phyloP scores from a whole-genome alignment of 805 yeast species.

The Maudiozyma serrabonitensis region DNA sequence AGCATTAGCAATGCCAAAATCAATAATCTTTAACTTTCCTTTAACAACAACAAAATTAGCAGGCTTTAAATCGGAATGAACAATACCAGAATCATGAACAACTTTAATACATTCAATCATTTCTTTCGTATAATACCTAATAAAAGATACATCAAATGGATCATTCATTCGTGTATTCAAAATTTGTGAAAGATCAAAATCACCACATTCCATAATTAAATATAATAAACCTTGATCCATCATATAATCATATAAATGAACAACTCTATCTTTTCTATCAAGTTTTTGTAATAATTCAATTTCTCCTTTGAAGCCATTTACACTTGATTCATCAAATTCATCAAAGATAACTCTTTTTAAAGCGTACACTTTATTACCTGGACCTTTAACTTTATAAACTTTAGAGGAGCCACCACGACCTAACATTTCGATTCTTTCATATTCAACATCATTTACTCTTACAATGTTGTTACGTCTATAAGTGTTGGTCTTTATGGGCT shows the following conservation, averaged over 20 bases:
- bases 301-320: constrained; percentile 81
- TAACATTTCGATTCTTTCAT: constrained; percentile 64
- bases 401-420: constrained; percentile 92
- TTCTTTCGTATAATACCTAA: constrained; percentile 69
- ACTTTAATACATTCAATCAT: constrained; percentile 73
- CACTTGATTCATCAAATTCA: constrained; percentile 66
- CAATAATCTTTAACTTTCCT: constrained; percentile 80
- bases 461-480: constrained; percentile 17
- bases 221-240: constrained; percentile 52
- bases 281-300: constrained; percentile 62
- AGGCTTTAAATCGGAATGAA: constrained; percentile 70
- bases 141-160: constrained; percentile 62
- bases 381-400: constrained; percentile 64
- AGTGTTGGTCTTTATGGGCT: constrained; percentile 8
- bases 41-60: constrained; percentile 70
- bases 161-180: constrained; percentile 43
- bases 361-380: constrained; percentile 59
- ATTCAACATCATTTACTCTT: constrained; percentile 49
- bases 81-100: constrained; percentile 81
- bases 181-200: constrained; percentile 78
- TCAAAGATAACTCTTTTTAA: constrained; percentile 73
- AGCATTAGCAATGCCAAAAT: constrained; percentile 92
- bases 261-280: constrained; percentile 59
- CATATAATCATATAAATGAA: constrained; percentile 65
- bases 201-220: constrained; percentile 92